These are phyloP conservation scores for Trichoderma arundinaceum DNA, from an alignment of 2,329 filamentous ascomycete genomes.

Conservation along the genomic window DNA sequence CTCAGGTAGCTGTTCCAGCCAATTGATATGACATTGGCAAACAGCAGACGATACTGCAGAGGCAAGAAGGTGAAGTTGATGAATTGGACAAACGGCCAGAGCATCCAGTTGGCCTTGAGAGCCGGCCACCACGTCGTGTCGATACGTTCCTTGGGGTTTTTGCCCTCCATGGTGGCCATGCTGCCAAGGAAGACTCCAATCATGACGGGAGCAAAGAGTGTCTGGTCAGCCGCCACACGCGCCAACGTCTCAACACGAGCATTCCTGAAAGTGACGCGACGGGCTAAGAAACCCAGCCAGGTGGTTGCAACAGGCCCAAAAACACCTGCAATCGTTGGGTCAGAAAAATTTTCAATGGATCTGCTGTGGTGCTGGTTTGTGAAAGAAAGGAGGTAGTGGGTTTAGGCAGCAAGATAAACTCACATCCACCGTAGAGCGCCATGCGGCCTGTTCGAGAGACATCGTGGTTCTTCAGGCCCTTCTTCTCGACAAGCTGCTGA, in stretches of 20 bases:
- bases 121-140: constrained; percentile 72
- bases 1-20: constrained; percentile 71
- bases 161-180: constrained; percentile 83
- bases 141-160: constrained; percentile 67
- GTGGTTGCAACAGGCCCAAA: constrained; percentile 88
- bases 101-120: constrained; percentile 80
- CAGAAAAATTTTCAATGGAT: constrained; percentile 15
- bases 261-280: constrained; percentile 67
- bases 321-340: constrained; percentile 57
- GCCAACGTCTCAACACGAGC: constrained; percentile 74
- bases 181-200: constrained; percentile 80
- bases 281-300: constrained; percentile 83
- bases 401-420: constrained; percentile 41
- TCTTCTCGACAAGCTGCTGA: constrained; percentile 87
- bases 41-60: constrained; percentile 79
- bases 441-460: constrained; percentile 74
- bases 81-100: constrained; percentile 86
- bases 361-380: constrained; percentile 11
- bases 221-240: constrained; percentile 81
- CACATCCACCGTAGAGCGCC: constrained; percentile 79
- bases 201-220: constrained; percentile 82
- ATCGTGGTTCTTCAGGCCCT: constrained; percentile 78
- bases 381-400: constrained; percentile 15
- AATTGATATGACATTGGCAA: constrained; percentile 81
- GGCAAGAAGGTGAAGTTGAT: constrained; percentile 89